Percentiles rank a stretch among this genome's conserved stretches.
These are phyloP conservation scores for Onygena corvina DNA, from an alignment of 2,329 filamentous ascomycete species.

Conservation along the genomic window DNA sequence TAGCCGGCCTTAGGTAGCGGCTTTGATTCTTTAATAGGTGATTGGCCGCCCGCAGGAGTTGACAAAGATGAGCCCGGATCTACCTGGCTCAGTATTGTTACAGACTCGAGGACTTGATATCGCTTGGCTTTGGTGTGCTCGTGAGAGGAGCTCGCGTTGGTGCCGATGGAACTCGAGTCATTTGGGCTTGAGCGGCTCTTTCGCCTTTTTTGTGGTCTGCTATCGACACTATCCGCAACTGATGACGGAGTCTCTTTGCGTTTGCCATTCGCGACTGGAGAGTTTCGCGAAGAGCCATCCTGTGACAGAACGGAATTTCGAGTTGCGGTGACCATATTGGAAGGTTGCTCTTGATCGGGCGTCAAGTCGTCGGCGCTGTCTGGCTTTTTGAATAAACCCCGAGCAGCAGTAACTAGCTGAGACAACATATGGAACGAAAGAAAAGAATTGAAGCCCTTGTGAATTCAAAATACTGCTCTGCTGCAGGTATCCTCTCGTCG, in stretches of 20 bases:
- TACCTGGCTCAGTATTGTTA: conserved; percentile 9
- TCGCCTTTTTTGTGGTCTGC: conserved; percentile 10
- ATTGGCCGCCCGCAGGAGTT: neutral
- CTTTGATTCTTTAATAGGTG: neutral
- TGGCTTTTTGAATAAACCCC: conserved; percentile 30
- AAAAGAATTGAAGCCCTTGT: conserved; percentile 15
- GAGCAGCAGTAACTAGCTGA: conserved; percentile 32
- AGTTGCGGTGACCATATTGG: conserved; percentile 28
- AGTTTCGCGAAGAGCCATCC: conserved; percentile 6
- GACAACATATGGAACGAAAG: conserved; percentile 28
- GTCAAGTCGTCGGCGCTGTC: conserved; percentile 18
- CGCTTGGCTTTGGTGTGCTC: neutral
- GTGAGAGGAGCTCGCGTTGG: neutral
- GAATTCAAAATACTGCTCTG: neutral
- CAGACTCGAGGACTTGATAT: conserved; percentile 12
- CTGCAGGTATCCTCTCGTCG: neutral
- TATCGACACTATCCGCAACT: neutral
- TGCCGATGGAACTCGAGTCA: neutral
- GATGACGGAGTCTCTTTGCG: conserved; percentile 21
- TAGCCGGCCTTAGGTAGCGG: conserved; percentile 21
- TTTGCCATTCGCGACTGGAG: conserved; percentile 18
- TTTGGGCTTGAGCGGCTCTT: neutral
- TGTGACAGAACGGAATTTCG: conserved; percentile 21
- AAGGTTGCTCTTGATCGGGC: neutral
- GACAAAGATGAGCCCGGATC: conserved; percentile 7